Evolutionary conservation across 352 stramenopile genomes (phyloP), one percentile per base, ranked within the genome.

Genomic region (Pythium coloratum): DNA sequence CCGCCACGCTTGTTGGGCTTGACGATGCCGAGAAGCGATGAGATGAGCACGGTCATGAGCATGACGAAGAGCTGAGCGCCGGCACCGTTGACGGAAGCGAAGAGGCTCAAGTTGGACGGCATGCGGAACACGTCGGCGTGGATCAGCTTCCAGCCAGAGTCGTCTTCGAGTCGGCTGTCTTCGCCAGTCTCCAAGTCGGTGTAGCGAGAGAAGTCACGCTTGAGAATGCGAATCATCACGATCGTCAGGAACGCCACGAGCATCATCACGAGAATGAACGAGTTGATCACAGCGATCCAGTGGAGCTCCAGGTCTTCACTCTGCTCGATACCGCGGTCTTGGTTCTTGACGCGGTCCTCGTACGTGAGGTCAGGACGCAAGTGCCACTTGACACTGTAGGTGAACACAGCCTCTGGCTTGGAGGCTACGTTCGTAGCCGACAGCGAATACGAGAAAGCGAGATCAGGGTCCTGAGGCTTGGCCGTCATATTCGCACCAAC

Each of bases 271-370:
- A 99, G 80, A 33, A 99, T 96, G 67, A 99, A 98, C 64, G 94
- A 98, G 74, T 99, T 99, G 79, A 99, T 98, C 73, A 99, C 98
- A 18, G 91, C 98, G 50, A 99, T 90, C 97, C 97, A 99, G 78
- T 99, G 97, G 66, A 99, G 97, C 77, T 96, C 82, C 30, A 92
- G 70, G 62, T 91, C 81, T 62, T 91, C 80, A 38, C 34, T 76
- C 55, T 51, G 77, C 47, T 28, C 47, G 36, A 14, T 36, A 36
- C 24, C 67, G 14, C 72, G 64, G 38, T 81, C 77, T 86, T 93
- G 82, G 91, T 89, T 47, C 71, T 90, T 64, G 71, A 98, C 97
- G 51, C 96, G 86, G 61, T 98, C 80, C 55, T 97, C 95, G 69
- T 92, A 98, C 26, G 78, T 71, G 44, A 97, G 77, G 38, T 95